A percentile compares a stretch with the other conserved stretches of the same genome.
These are phyloP conservation scores for Tinospora cordifolia DNA, from an alignment of 164 flowering plant species.

Conservation along the genomic window DNA sequence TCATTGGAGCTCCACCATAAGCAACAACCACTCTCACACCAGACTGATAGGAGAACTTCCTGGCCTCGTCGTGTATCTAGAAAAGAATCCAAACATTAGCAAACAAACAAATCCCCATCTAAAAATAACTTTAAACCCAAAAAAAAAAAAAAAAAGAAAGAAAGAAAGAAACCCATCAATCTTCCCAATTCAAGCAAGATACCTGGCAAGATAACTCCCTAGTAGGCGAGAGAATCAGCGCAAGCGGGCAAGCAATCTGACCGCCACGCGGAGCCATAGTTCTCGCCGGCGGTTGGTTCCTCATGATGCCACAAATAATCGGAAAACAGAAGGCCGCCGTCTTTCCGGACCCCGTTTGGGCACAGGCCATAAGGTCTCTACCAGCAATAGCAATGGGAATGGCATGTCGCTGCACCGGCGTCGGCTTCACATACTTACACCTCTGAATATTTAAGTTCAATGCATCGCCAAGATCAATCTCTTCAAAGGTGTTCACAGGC, in stretches of 20 bases:
- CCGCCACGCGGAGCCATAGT: too few relatives aligned
- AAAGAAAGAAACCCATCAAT: neutral
- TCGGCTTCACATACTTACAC: constrained; percentile 76
- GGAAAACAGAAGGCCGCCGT: constrained; percentile 87
- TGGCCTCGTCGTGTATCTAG: constrained; percentile 61
- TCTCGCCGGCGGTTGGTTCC: too few relatives aligned
- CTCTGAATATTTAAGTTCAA: constrained; percentile 52
- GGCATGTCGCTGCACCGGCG: constrained; percentile 74
- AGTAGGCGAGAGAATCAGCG: constrained; percentile 73
- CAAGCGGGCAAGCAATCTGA: constrained; percentile 49
- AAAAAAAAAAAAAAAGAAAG: too few relatives aligned
- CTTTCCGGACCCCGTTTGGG: constrained; percentile 83
- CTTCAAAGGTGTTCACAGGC: constrained; percentile 62
- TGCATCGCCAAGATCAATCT: constrained; percentile 64
- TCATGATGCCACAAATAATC: constrained; percentile 69
- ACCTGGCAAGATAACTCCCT: constrained; percentile 75
- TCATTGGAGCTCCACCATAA: constrained; percentile 65
- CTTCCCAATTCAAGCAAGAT: too few relatives aligned
- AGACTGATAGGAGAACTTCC: constrained; percentile 52
- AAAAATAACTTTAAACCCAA: too few relatives aligned
- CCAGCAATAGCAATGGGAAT: constrained; percentile 65
- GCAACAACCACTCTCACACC: constrained; percentile 60
- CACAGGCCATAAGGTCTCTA: constrained; percentile 79
- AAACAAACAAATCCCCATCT: neutral
- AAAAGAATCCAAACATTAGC: constrained; percentile 8